These are phyloP conservation scores for Areca catechu DNA, from an alignment of 176 grass and related monocot species.

Conservation along the genomic window DNA sequence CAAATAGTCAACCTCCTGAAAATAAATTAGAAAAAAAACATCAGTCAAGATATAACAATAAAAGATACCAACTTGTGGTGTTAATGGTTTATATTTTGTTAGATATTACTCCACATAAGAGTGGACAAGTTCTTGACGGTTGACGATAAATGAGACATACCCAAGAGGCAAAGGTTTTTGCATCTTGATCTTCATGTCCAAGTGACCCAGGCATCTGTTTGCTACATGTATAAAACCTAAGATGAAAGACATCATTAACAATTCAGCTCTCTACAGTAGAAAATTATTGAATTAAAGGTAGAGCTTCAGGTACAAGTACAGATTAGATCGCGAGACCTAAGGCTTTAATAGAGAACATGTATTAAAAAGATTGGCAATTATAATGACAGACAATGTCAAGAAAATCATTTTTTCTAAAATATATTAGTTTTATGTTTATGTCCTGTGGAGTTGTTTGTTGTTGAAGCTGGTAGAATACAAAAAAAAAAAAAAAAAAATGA, in stretches of 20 bases:
- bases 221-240: slow-evolving; percentile 37
- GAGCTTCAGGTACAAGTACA: neutral
- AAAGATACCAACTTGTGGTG: neutral
- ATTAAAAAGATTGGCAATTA: too few species aligned
- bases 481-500: too few species aligned
- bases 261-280: neutral
- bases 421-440: too few species aligned
- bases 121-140: too few species aligned
- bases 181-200: slow-evolving; percentile 41
- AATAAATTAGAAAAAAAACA: neutral
- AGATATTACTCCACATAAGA: too few species aligned
- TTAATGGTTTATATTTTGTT: too few species aligned
- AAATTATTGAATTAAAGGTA: neutral
- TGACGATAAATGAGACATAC: slow-evolving; percentile 4
- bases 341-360: too few species aligned
- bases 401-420: too few species aligned
- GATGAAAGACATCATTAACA: neutral
- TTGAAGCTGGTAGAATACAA: too few species aligned
- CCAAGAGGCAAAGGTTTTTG: slow-evolving; percentile 30
- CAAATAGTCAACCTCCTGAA: slow-evolving; percentile 11
- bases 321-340: too few species aligned
- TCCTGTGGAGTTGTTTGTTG: too few species aligned
- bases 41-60: neutral
- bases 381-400: too few species aligned
- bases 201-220: slow-evolving; percentile 40